Base-by-base conservation (phyloP, 805 yeast genomes). In the Sungouiozyma intestinalis region DNA sequence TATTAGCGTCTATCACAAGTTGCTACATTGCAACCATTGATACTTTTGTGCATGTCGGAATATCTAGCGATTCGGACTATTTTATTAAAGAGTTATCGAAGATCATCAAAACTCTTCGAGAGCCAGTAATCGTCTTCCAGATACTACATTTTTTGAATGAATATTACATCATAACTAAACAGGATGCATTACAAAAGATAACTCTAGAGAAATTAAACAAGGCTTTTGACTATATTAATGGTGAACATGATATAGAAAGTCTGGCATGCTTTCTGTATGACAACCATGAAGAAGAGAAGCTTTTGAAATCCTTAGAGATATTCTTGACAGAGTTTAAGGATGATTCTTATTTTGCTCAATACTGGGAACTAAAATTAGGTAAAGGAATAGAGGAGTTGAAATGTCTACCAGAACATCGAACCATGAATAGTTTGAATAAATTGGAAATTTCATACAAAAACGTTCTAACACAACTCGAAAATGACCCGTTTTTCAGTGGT, bases 61-160 rank as follows among this genome's bases (percentile, higher is more conserved):
- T 78, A 2, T 62, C 77, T 0, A 75, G 74, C 47, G 86, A 81
- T 42, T 69, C 78, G 38, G 68, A 71, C 2, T 77, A 68, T 52
- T 81, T 71, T 57, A 48, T 69, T 3, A 63, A 64, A 4, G 88
- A 82, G 49, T 63, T 74, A 32, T 57, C 61, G 4, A 65, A 62
- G 31, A 52, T 75, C 11, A 53, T 69, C 15, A 51, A 57, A 3
- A 49, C 60, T 1, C 31, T 61, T 6, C 45, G 47, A 4, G 61
- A 57, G 9, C 64, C 66, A 4, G 40, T 52, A 4, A 44, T 51
- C 6, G 52, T 55, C 3, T 59, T 47, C 36, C 44, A 42, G 14
- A 40, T 55, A 16, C 38, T 57, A 13, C 41, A 39, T 35, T 48
- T 43, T 35, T 41, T 57, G 17, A 37, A 44, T 27, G 41, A 47